Conservation (phyloP, 1,284 basidiomycete species). For the Lentinus polychrous region DNA sequence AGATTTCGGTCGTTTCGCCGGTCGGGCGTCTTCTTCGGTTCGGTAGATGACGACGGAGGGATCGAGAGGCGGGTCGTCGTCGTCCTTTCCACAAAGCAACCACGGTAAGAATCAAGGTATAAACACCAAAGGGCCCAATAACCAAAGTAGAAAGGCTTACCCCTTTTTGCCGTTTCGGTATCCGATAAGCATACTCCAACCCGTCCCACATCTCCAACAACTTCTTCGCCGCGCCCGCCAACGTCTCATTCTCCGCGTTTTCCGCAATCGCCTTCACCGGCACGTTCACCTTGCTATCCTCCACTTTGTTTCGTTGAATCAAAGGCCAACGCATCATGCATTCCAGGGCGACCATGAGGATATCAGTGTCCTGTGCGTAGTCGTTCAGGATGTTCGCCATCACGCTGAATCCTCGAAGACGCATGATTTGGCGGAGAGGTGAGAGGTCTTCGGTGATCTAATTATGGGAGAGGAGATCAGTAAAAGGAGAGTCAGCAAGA, state of each 20-base stretch:
- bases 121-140: not conserved
- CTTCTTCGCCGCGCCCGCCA: conserved; percentile 52
- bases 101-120: not conserved
- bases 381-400: conserved; percentile 90
- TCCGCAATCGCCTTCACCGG: conserved; percentile 48
- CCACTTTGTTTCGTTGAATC: conserved; percentile 88
- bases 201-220: conserved; percentile 71
- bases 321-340: conserved; percentile 80
- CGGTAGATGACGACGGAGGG: not conserved
- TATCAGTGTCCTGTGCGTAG: conserved; percentile 64
- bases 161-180: conserved; percentile 63
- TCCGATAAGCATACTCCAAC: conserved; percentile 76
- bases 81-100: not conserved
- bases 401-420: conserved; percentile 88
- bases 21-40: conserved; percentile 23
- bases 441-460: conserved; percentile 83
- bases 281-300: conserved; percentile 75
- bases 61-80: not conserved
- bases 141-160: conserved; percentile 20
- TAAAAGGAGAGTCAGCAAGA: not conserved
- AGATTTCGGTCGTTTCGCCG: conserved; percentile 26
- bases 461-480: not conserved
- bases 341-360: conserved; percentile 68
- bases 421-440: conserved; percentile 82
- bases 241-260: conserved; percentile 44